phyloP scores from a whole-genome alignment of 2,329 filamentous ascomycete species.

The Penicillium psychrosexuale region DNA sequence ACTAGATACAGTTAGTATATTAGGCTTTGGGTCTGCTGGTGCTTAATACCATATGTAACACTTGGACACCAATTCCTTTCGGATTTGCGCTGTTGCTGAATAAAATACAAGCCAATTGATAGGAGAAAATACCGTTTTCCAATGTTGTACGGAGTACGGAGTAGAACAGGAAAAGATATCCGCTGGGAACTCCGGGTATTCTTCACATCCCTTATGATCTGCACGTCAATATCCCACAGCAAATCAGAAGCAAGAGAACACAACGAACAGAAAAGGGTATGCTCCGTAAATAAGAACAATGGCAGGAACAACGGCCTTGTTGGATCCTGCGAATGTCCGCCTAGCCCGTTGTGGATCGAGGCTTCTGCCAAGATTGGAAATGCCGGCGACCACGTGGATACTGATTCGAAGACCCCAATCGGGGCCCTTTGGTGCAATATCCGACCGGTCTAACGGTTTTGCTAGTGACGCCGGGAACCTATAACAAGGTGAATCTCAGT shows the following conservation, averaged over 20 bases:
- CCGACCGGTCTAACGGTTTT: not conserved
- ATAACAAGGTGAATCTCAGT: not conserved
- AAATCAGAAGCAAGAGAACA: not conserved
- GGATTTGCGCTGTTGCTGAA: too few species aligned
- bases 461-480: not conserved
- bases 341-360: not conserved
- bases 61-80: too few species aligned
- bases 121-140: too few species aligned
- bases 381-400: not conserved
- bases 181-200: not conserved
- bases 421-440: not conserved
- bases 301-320: not conserved
- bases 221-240: not conserved
- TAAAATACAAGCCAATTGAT: too few species aligned
- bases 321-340: not conserved
- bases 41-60: too few species aligned
- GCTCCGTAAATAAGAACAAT: not conserved
- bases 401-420: not conserved
- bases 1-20: not conserved
- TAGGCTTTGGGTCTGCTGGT: too few species aligned
- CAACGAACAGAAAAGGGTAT: not conserved
- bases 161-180: not conserved
- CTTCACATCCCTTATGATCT: not conserved
- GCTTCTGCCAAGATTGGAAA: not conserved
- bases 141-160: too few species aligned